Evolutionary conservation across 345 rosid species (phyloP), one percentile per base, ranked within the genome.

Genomic region (Tarenaya hassleriana): DNA sequence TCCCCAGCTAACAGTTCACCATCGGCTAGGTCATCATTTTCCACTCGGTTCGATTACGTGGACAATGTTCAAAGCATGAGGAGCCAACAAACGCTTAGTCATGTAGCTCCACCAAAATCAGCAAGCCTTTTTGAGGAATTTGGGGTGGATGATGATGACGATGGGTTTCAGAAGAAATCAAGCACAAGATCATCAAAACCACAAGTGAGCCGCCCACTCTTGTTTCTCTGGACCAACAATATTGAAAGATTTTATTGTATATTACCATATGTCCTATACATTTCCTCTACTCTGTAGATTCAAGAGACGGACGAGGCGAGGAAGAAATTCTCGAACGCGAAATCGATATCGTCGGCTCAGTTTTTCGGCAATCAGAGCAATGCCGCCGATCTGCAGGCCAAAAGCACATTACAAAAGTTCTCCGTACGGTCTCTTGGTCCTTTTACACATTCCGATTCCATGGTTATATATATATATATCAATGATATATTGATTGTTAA

Each of bases 321-420:
- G 66, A 88, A 76, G 75, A 92, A 92, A 73, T 92, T 85, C 77
- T 54, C 94, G 7, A 88, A 85, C 78, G 98, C 98, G 15, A 92
- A 92, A 64, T 81, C 98, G 19, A 92, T 88, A 55, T 92, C 98
- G 43, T 92, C 97, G 10, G 75, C 95, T 47, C 98, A 92, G 65
- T 92, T 15, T 69, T 92, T 85, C 21, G 94, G 91, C 35, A 84
- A 83, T 54, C 91, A 75, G 12, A 75, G 32, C 61, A 71, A 62
- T 38, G 40, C 88, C 4, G 64, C 69, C 7, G 88, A 80, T 12
- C 11, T 55, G 34, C 94, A 83, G 33, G 76, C 95, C 47, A 84
- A 88, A 71, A 82, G 39, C 73, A 49, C 94, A 41, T 73, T 92
- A 77, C 94, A 88, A 74, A 88, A 88, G 68, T 92, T 85, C 59